Percentiles rank a stretch among this genome's conserved stretches.
phyloP scores from a whole-genome alignment of 1,284 basidiomycete species.

The Anthracocystis panici-leucophaei region DNA sequence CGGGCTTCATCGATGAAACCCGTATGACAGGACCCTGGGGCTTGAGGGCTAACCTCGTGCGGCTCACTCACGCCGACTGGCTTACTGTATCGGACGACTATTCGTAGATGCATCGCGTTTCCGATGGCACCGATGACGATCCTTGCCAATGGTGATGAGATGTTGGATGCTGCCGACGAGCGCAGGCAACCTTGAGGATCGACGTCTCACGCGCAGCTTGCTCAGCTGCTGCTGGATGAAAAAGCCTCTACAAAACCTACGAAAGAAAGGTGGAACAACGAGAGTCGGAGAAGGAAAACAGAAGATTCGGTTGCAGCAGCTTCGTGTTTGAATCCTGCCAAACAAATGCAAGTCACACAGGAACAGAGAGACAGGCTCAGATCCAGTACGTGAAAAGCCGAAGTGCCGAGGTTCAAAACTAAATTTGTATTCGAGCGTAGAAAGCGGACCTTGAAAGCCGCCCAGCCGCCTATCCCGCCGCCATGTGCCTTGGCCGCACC shows the following conservation, averaged over 20 bases:
- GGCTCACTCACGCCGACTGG: no score
- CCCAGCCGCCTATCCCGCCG: conserved; percentile 2
- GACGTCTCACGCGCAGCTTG: background rate
- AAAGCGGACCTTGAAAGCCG: background rate
- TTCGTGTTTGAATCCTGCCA: background rate
- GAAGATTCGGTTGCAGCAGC: conserved; percentile 1
- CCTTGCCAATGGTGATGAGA: background rate
- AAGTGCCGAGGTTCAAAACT: background rate
- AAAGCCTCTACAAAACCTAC: no score
- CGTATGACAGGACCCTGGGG: background rate
- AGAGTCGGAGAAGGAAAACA: background rate
- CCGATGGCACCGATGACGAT: background rate
- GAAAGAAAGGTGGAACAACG: background rate
- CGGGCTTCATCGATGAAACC: no score
- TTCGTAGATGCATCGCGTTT: no score
- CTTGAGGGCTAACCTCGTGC: no score
- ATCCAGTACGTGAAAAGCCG: background rate
- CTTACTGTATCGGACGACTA: no score
- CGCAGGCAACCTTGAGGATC: conserved; percentile 5
- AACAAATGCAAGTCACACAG: conserved; percentile 1
- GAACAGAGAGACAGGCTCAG: background rate
- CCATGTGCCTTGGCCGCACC: background rate
- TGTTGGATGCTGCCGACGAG: conserved; percentile 1
- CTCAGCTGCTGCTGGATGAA: background rate
- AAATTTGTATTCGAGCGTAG: background rate